phyloP scores from a whole-genome alignment of 306 rosid genomes.

The Cucurbita moschata region DNA sequence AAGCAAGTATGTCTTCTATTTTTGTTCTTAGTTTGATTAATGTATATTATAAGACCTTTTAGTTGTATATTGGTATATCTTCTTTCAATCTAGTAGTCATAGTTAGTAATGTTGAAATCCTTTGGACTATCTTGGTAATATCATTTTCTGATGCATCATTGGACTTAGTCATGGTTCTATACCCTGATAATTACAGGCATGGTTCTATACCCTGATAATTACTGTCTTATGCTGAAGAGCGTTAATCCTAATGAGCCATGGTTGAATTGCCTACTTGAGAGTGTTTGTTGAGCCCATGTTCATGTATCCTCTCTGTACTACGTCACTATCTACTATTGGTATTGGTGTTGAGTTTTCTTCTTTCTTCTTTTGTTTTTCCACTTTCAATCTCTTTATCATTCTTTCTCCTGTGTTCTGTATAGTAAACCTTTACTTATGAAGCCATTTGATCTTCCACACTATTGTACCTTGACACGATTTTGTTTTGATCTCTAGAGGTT shows the following conservation, averaged over 20 bases:
- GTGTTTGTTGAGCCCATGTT: neutral
- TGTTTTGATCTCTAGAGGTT: conserved; percentile 26
- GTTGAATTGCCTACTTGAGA: neutral
- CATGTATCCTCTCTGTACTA: neutral
- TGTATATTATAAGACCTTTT: neutral
- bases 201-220: neutral
- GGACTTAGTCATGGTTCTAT: neutral
- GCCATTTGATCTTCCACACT: neutral
- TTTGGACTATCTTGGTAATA: neutral
- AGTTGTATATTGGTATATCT: neutral
- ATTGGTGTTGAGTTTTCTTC: neutral
- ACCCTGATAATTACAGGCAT: no score
- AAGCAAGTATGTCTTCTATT: conserved; percentile 34
- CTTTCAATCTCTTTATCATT: neutral
- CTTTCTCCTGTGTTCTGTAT: neutral
- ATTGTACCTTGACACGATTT: neutral
- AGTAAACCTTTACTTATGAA: neutral
- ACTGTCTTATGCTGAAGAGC: neutral
- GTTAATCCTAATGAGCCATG: neutral
- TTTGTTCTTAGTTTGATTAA: neutral
- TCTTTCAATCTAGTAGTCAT: neutral
- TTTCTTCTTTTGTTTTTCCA: neutral
- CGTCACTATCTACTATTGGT: neutral
- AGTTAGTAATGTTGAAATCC: neutral
- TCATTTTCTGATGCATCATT: neutral